phyloP scores from a whole-genome alignment of 2,329 filamentous ascomycete genomes.

The Fusarium clavum region DNA sequence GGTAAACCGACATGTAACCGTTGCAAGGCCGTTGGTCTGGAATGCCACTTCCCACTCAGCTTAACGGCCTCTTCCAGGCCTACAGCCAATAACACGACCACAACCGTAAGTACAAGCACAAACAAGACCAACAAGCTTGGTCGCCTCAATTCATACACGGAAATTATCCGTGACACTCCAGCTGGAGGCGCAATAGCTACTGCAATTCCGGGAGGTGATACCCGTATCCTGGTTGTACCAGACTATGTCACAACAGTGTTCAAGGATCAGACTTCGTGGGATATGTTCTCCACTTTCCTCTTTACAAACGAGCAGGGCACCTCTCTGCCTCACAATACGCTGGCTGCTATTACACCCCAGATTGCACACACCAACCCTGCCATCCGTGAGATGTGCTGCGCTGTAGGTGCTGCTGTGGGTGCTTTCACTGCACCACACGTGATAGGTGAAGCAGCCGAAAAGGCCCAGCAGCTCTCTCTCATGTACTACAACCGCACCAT shows the following conservation, averaged over 20 bases:
- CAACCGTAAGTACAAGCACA: not conserved
- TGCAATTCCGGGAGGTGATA: slow-evolving; percentile 9
- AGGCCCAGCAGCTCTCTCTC: slow-evolving; percentile 24
- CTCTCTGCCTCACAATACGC: slow-evolving; percentile 33
- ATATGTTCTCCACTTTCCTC: slow-evolving; percentile 39
- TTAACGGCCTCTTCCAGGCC: not conserved
- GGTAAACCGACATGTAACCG: slow-evolving; percentile 33
- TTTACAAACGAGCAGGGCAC: slow-evolving; percentile 33
- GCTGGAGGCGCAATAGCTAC: not conserved
- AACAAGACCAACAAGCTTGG: not conserved
- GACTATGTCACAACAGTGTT: slow-evolving; percentile 32
- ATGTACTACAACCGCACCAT: slow-evolving; percentile 39
- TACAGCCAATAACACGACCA: not conserved
- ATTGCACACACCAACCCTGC: slow-evolving; percentile 31
- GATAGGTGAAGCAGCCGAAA: slow-evolving; percentile 15
- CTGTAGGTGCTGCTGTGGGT: slow-evolving; percentile 31
- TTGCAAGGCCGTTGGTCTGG: slow-evolving; percentile 25
- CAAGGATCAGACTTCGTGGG: slow-evolving; percentile 39
- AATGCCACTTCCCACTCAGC: slow-evolving; percentile 29
- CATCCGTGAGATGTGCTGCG: slow-evolving; percentile 39
- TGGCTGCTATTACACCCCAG: slow-evolving; percentile 38
- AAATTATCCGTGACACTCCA: not conserved
- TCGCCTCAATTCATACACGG: not conserved
- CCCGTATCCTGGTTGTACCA: slow-evolving; percentile 31
- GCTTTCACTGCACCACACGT: slow-evolving; percentile 27